These are phyloP conservation scores for Picea abies DNA, from an alignment of 83 land plant species.

Conservation along the genomic window DNA sequence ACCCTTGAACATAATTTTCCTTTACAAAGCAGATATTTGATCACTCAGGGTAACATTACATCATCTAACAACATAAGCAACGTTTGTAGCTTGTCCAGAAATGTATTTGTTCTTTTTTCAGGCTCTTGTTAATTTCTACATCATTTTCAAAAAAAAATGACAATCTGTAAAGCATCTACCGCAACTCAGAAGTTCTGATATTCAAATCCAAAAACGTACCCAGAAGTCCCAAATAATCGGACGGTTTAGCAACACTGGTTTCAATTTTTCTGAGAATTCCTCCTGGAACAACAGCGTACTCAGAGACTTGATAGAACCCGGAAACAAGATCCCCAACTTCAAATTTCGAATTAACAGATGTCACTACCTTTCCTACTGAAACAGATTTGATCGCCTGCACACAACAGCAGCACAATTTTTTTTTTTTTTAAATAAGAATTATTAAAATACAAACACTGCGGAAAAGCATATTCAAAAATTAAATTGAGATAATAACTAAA, in stretches of 20 bases:
- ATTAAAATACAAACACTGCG: background rate
- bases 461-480: background rate
- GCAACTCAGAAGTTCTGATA: no score
- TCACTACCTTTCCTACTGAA: constrained; percentile 48
- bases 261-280: constrained; percentile 44
- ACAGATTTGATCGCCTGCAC: background rate
- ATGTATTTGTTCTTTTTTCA: no score
- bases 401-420: no score
- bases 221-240: constrained; percentile 67
- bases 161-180: no score
- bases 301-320: constrained; percentile 62
- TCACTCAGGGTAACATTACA: no score
- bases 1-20: no score
- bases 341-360: constrained; percentile 65
- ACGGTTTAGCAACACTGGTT: constrained; percentile 32
- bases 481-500: background rate
- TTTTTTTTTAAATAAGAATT: background rate
- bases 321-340: constrained; percentile 53
- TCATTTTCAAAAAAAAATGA: no score
- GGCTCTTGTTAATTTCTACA: no score
- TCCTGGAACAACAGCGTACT: constrained; percentile 52
- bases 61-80: background rate
- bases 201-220: constrained; percentile 31
- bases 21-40: no score
- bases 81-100: no score